These are phyloP conservation scores for Epichloe sibirici DNA, from an alignment of 2,329 filamentous ascomycete genomes.

Conservation along the genomic window DNA sequence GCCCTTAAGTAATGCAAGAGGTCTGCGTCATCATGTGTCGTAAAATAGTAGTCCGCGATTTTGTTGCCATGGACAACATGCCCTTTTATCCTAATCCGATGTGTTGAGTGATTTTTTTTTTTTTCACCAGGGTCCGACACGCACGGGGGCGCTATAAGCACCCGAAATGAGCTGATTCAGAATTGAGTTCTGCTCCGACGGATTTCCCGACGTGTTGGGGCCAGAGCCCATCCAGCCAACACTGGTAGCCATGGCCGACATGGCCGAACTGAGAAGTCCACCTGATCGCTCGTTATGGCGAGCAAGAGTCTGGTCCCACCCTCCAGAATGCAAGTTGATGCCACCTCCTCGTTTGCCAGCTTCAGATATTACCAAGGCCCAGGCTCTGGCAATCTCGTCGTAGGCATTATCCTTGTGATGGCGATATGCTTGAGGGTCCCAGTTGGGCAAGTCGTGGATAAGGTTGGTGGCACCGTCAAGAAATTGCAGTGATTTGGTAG, in stretches of 20 bases:
- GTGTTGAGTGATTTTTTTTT: background rate
- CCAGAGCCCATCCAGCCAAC: conserved; percentile 63
- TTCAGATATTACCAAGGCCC: conserved; percentile 83
- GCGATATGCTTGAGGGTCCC: conserved; percentile 79
- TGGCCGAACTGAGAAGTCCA: conserved; percentile 67
- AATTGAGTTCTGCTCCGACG: conserved; percentile 41
- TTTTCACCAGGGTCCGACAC: conserved; percentile 48
- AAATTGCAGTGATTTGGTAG: conserved; percentile 73
- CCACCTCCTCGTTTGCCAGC: conserved; percentile 84
- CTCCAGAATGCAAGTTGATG: conserved; percentile 76
- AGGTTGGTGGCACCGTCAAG: conserved; percentile 83
- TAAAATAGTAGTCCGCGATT: conserved; percentile 10
- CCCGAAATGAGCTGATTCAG: conserved; percentile 50
- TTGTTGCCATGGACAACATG: conserved; percentile 9
- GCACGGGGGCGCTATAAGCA: conserved; percentile 46
- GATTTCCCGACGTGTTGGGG: conserved; percentile 11
- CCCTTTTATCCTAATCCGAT: background rate
- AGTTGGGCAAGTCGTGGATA: conserved; percentile 80
- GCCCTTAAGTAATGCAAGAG: conserved; percentile 18
- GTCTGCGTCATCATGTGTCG: conserved; percentile 21
- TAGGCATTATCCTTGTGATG: conserved; percentile 93
- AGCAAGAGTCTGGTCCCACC: conserved; percentile 79
- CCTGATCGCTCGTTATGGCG: conserved; percentile 83
- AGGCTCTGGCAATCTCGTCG: conserved; percentile 88
- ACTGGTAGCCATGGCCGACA: conserved; percentile 61